These are phyloP conservation scores for Talaromyces sp. DNA, from an alignment of 2,329 filamentous ascomycete genomes.

Conservation along the genomic window DNA sequence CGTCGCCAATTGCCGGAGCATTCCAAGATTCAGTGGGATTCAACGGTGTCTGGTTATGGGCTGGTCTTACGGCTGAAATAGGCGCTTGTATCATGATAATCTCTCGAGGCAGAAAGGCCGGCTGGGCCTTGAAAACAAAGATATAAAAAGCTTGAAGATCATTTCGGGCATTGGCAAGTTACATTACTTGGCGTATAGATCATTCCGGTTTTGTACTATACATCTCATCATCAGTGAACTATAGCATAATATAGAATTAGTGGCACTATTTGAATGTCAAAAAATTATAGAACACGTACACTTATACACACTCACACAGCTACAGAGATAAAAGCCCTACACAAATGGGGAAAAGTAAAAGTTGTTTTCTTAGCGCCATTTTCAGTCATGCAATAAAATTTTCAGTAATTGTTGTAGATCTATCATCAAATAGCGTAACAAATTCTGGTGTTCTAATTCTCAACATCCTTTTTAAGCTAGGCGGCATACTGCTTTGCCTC, in stretches of 20 bases:
- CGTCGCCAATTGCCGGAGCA: constrained; percentile 5
- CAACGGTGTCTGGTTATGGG: constrained; percentile 5
- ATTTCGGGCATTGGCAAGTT: not conserved
- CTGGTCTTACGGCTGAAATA: constrained; percentile 1
- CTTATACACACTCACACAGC: not conserved
- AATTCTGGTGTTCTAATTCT: not conserved
- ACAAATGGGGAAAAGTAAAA: not conserved
- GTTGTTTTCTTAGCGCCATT: not conserved
- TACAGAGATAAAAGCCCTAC: not conserved
- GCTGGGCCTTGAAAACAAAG: not conserved
- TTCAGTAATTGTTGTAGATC: not conserved
- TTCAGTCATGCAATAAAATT: not conserved
- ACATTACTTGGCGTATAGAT: not conserved
- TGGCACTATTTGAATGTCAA: not conserved
- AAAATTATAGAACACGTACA: not conserved
- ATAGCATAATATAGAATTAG: not conserved
- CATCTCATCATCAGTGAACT: not conserved
- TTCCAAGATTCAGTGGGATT: constrained; percentile 4
- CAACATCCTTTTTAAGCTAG: not conserved
- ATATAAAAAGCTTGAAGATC: not conserved
- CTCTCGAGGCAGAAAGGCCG: not conserved
- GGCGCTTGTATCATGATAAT: constrained; percentile 4
- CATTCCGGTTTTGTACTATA: not conserved
- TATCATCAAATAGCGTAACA: not conserved
- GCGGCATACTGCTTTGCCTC: not conserved